A percentile compares a stretch with the other conserved stretches of the same genome.
Conservation (phyloP, 148 eudicot species). For the Simmondsia chinensis region DNA sequence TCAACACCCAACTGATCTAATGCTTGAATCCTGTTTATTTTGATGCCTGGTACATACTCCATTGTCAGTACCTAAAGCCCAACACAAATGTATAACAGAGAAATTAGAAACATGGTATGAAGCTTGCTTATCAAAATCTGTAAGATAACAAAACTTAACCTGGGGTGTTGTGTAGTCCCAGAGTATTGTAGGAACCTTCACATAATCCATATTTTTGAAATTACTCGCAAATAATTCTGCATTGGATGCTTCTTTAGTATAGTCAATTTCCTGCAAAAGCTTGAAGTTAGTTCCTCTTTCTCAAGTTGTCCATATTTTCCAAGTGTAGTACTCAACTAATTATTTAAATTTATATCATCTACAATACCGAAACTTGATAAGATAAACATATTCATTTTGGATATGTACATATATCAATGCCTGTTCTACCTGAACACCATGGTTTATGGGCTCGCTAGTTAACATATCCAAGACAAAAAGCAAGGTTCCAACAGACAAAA, state of each 20-base stretch:
- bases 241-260: conserved; percentile 96
- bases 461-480: too few relatives aligned
- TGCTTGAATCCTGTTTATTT: conserved; percentile 93
- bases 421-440: too few relatives aligned
- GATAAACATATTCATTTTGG: too few relatives aligned
- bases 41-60: conserved; percentile 99
- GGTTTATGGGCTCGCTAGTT: too few relatives aligned
- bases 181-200: conserved; percentile 72
- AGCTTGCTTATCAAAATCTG: conserved; percentile 1
- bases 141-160: conserved; percentile 30
- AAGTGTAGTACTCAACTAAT: too few relatives aligned
- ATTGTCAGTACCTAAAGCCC: conserved; percentile 69
- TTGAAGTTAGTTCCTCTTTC: conserved; percentile 2
- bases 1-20: conserved; percentile 94
- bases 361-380: too few relatives aligned
- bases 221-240: conserved; percentile 86
- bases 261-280: conserved; percentile 73
- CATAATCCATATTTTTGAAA: conserved; percentile 77
- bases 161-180: conserved; percentile 99
- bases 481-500: too few relatives aligned
- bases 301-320: conserved; percentile 1
- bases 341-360: too few relatives aligned
- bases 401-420: too few relatives aligned
- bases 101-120: conserved; percentile 8
- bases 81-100: conserved; percentile 13